phyloP scores from a whole-genome alignment of 495 filamentous ascomycete species.

The Daldinia bambusicola region DNA sequence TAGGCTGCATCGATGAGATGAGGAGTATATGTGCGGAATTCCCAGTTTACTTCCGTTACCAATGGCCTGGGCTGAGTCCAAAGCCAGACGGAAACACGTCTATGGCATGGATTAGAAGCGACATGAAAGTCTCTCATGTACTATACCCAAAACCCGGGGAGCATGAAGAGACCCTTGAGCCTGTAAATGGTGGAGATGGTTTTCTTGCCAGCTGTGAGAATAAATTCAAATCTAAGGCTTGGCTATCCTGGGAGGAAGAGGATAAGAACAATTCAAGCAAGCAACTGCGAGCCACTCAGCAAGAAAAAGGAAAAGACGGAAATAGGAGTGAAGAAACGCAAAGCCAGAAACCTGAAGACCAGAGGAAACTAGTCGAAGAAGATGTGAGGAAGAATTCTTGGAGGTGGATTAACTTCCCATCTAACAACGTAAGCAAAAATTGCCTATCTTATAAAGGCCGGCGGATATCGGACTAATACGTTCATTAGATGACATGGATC shows the following conservation, averaged over 20 bases:
- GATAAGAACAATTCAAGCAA: neutral
- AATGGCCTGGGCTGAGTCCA: neutral
- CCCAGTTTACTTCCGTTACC: neutral
- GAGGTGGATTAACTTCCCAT: slow-evolving; percentile 4
- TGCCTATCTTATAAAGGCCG: neutral
- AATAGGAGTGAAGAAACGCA: neutral
- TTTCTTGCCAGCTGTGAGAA: neutral
- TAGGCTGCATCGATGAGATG: neutral
- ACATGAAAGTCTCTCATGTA: slow-evolving; percentile 6
- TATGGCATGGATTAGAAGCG: neutral
- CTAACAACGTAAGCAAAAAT: neutral
- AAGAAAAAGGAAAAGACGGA: neutral
- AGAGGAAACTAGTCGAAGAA: neutral
- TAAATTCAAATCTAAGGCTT: neutral
- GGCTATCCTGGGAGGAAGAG: neutral
- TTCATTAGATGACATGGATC: slow-evolving; percentile 2
- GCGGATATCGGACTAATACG: neutral
- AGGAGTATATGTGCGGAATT: neutral
- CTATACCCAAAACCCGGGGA: neutral
- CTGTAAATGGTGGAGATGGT: neutral
- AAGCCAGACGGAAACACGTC: neutral
- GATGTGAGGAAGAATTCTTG: neutral
- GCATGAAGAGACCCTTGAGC: neutral
- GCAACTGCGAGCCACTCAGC: neutral
- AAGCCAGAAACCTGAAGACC: neutral